A percentile compares a stretch with the other conserved stretches of the same genome.
Conservation (phyloP, 352 stramenopile species). For the Globisporangium emineosum region DNA sequence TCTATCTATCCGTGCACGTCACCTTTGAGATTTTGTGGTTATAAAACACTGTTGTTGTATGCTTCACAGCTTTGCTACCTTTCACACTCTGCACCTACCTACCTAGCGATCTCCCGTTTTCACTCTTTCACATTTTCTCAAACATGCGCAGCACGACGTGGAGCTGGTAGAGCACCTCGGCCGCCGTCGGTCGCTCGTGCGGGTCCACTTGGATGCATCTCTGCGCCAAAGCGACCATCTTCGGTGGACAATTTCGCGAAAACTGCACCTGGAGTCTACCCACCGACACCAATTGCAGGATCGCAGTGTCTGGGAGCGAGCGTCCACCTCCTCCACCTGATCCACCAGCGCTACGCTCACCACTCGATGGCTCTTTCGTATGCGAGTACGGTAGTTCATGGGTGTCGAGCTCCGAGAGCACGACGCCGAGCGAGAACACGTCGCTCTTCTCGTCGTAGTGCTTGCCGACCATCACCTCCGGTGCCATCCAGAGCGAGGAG, state of each 20-base stretch:
- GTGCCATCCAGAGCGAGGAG: conserved; percentile 39
- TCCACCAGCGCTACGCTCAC: background rate
- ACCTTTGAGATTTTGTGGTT: conserved; percentile 1
- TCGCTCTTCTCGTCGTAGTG: conserved; percentile 46
- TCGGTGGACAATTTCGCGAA: conserved; percentile 9
- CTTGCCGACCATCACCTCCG: conserved; percentile 47
- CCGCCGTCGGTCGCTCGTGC: conserved; percentile 32
- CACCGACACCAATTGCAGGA: conserved; percentile 28
- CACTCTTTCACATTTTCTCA: conserved; percentile 10
- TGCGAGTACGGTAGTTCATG: conserved; percentile 22
- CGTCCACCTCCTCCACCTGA: conserved; percentile 17
- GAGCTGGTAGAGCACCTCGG: conserved; percentile 33
- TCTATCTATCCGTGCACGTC: background rate
- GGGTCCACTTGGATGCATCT: conserved; percentile 25
- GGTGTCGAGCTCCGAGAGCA: conserved; percentile 40
- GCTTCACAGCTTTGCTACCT: background rate
- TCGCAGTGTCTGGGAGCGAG: conserved; percentile 25
- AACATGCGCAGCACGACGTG: conserved; percentile 20
- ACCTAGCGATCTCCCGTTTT: too few species aligned
- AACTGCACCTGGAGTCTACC: conserved; percentile 20
- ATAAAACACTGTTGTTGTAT: background rate
- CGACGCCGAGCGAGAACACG: conserved; percentile 44
- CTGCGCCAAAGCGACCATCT: conserved; percentile 11
- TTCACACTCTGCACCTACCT: background rate
- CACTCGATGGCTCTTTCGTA: conserved; percentile 21